Evolutionary conservation across 2,329 filamentous ascomycete genomes (phyloP).

Genomic region (Epichloe coenophiala): DNA sequence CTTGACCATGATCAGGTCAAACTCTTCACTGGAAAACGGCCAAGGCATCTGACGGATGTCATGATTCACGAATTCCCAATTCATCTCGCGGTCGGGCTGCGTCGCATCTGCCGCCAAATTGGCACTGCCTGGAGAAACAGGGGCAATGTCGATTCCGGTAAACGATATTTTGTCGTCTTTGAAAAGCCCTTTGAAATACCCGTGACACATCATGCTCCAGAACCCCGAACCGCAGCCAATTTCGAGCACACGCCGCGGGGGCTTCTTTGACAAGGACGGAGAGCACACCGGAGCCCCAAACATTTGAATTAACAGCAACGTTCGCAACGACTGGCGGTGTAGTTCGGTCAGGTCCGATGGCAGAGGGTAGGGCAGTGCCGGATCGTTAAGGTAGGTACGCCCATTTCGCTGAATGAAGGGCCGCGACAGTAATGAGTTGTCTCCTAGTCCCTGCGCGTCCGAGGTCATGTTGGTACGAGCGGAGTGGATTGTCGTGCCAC

Average conservation of each 20-base stretch:
- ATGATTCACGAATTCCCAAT: conserved; percentile 81
- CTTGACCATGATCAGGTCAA: conserved; percentile 81
- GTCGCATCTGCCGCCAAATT: conserved; percentile 20
- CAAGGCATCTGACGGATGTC: conserved; percentile 64
- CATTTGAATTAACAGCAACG: conserved; percentile 66
- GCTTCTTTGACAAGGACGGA: conserved; percentile 48
- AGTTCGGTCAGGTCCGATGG: conserved; percentile 79
- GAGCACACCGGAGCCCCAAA: conserved; percentile 72
- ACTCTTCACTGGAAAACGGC: conserved; percentile 67
- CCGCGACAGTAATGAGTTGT: conserved; percentile 24
- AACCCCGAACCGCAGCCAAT: conserved; percentile 78
- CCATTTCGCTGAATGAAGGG: conserved; percentile 64
- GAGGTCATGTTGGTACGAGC: conserved; percentile 34
- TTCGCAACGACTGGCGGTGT: conserved; percentile 75
- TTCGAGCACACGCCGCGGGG: conserved; percentile 69
- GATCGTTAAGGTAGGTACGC: conserved; percentile 69
- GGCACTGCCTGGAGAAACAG: conserved; percentile 39
- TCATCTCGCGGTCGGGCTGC: conserved; percentile 57
- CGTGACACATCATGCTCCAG: conserved; percentile 81
- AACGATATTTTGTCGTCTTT: conserved; percentile 58
- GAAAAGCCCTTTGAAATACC: conserved; percentile 46
- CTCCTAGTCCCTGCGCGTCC: conserved; percentile 31
- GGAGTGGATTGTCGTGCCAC: conserved; percentile 28
- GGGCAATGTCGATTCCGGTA: conserved; percentile 70
- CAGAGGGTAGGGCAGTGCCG: conserved; percentile 62